Evolutionary conservation across 257 asterid genomes (phyloP), one percentile per base, ranked within the genome.

Genomic region (Petunia secreta): DNA sequence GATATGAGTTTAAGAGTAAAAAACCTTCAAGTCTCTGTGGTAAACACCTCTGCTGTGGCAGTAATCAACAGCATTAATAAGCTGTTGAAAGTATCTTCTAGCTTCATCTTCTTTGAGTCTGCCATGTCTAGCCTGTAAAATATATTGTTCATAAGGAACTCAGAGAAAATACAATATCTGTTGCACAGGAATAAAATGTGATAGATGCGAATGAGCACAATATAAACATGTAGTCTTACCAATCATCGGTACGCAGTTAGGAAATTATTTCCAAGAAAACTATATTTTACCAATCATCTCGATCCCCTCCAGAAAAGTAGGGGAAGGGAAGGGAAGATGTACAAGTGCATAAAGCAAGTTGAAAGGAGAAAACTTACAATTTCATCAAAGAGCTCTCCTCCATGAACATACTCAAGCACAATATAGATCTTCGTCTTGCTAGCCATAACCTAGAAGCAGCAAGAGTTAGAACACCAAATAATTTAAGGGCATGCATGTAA

Each of bases 21-120:
- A 63, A 67, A 91, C 98, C 97, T 93, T 93, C 86, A 93, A 89
- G 83, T 93, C 96, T 87, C 98, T 84, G 80, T 91, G 98, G 86
- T 84, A 91, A 74, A 93, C 90, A 11, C 97, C 97, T 87, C 98
- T 88, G 76, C 96, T 93, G 83, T 93, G 98, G 90, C 98, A 93
- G 84, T 88, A 92, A 84, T 93, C 98, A 74, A 93, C 95, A 76
- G 95, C 98, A 87, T 91, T 89, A 82, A 91, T 88, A 78, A 93
- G 93, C 83, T 93, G 98, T 76, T 93, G 98, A 83, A 91, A 90
- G 80, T 93, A 93, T 62, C 87, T 85, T 83, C 93, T 84, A 63
- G 97, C 97, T 75, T 75, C 90, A 48, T 83, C 92, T 85, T 93
- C 97, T 81, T 86, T 87, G 80, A 93, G 98, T 85, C 84, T 87